Evolutionary conservation across 2,329 filamentous ascomycete species (phyloP), one percentile per base, ranked within the genome.

Genomic region (Ophiosphaerella korrae): DNA sequence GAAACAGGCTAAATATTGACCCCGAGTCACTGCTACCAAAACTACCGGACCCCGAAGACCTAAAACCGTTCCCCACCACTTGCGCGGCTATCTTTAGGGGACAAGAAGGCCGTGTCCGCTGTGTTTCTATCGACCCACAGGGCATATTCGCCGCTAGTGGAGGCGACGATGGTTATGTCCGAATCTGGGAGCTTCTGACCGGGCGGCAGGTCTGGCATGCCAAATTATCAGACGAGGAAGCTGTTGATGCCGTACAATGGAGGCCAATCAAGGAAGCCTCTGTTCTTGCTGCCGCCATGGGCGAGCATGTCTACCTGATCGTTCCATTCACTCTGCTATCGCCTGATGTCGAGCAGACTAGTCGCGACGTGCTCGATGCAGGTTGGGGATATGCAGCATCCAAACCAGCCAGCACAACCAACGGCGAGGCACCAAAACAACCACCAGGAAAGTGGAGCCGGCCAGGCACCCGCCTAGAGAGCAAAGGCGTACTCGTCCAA

Each of bases 1-100:
- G 95, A 73, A 97, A 92, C 78, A 89, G 92, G 74, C 84, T 99
- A 67, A 96, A 97, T 76, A 97, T 99, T 68, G 94, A 99, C 66
- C 94, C 94, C 3, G 89, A 89, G 73, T 96, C 91, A 33, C 80
- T 99, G 43, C 82, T 99, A 32, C 93, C 94, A 11, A 97, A 97
- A 73, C 81, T 99, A 7, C 94, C 95, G 7, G 90, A 89, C 52
- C 93, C 94, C 0, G 90, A 96, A 65, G 93, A 99, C 67, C 82
- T 99, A 50, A 91, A 91, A 67, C 94, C 94, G 2, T 99, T 97
- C 81, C 94, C 94, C 12, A 96, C 92, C 0, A 86, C 90, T 7
- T 93, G 90, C 63, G 89, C 92, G 38, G 90, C 91, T 5, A 83
- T 96, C 11, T 97, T 94, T 80, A 81, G 85, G 56, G 93, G 93